Conservation (phyloP, 2,329 filamentous ascomycete genomes). For the Plectosphaerella cucumerina region DNA sequence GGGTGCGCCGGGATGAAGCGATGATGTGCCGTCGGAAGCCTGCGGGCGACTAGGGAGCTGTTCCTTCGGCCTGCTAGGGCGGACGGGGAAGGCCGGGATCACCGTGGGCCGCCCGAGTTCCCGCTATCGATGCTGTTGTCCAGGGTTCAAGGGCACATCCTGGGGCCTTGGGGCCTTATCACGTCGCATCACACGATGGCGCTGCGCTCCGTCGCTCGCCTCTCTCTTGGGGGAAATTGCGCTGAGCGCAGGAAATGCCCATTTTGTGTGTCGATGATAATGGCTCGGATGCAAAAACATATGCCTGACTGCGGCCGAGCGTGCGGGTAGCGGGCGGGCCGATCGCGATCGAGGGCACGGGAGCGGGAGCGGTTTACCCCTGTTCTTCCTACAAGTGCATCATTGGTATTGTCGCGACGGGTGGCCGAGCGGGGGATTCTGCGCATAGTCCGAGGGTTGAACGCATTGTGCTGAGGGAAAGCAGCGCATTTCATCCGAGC, state of each 20-base stretch:
- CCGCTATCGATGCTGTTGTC: background rate
- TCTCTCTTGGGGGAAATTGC: conserved; percentile 4
- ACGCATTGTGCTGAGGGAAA: background rate
- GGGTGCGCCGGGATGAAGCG: conserved; percentile 1
- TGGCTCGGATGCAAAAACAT: background rate
- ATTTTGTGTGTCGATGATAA: no score
- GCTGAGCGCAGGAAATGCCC: background rate
- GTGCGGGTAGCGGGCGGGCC: no score
- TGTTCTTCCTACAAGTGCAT: no score
- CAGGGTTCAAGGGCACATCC: background rate
- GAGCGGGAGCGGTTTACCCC: no score
- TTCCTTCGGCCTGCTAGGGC: background rate
- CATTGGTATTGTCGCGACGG: background rate
- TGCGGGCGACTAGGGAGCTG: background rate
- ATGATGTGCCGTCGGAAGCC: conserved; percentile 3
- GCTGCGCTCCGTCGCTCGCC: conserved; percentile 1
- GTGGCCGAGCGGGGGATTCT: no score
- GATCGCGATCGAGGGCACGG: no score
- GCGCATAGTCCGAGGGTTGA: no score
- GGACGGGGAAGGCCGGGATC: conserved; percentile 1
- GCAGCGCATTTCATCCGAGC: background rate
- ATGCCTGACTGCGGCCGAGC: conserved; percentile 2
- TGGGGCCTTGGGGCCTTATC: conserved; percentile 1
- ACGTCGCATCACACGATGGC: conserved; percentile 11
- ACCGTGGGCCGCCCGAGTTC: background rate